These are phyloP conservation scores for Aspergillus incahuasiensis DNA, from an alignment of 495 filamentous ascomycete species.

Conservation along the genomic window DNA sequence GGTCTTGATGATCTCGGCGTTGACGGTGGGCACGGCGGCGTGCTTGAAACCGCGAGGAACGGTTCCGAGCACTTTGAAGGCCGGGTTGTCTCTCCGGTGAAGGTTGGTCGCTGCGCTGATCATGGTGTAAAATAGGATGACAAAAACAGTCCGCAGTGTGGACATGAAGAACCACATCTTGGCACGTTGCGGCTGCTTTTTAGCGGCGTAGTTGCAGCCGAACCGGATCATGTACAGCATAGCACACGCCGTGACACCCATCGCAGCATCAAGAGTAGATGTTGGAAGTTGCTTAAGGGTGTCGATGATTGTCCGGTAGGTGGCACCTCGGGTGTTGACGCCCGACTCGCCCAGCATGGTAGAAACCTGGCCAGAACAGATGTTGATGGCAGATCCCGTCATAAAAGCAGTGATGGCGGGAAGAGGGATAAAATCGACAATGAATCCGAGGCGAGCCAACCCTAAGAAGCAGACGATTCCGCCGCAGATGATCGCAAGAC, in stretches of 20 bases:
- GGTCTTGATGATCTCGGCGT: slow-evolving; percentile 54
- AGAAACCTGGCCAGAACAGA: slow-evolving; percentile 82
- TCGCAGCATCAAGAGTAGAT: slow-evolving; percentile 73
- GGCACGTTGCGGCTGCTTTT: slow-evolving; percentile 61
- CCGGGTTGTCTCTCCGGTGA: slow-evolving; percentile 42
- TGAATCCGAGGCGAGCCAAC: slow-evolving; percentile 75
- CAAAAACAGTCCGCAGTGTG: slow-evolving; percentile 85
- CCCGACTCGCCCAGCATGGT: slow-evolving; percentile 77
- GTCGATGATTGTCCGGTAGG: slow-evolving; percentile 84
- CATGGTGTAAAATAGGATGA: slow-evolving; percentile 89
- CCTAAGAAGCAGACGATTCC: slow-evolving; percentile 80
- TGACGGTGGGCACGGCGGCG: slow-evolving; percentile 70
- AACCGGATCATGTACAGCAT: slow-evolving; percentile 80
- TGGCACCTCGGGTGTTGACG: slow-evolving; percentile 70
- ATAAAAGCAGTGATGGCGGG: slow-evolving; percentile 94
- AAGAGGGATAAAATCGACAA: slow-evolving; percentile 93
- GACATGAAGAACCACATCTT: slow-evolving; percentile 85
- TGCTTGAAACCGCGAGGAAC: slow-evolving; percentile 85
- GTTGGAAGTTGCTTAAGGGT: slow-evolving; percentile 69
- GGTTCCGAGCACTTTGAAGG: slow-evolving; percentile 63
- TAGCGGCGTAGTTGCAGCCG: slow-evolving; percentile 60
- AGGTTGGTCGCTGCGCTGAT: slow-evolving; percentile 82
- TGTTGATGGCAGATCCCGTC: slow-evolving; percentile 94
- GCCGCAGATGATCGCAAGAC: slow-evolving; percentile 75
- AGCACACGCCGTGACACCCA: slow-evolving; percentile 79